A percentile compares a stretch with the other conserved stretches of the same genome.
Conservation (phyloP, 306 rosid species). For the Prunus padus region DNA sequence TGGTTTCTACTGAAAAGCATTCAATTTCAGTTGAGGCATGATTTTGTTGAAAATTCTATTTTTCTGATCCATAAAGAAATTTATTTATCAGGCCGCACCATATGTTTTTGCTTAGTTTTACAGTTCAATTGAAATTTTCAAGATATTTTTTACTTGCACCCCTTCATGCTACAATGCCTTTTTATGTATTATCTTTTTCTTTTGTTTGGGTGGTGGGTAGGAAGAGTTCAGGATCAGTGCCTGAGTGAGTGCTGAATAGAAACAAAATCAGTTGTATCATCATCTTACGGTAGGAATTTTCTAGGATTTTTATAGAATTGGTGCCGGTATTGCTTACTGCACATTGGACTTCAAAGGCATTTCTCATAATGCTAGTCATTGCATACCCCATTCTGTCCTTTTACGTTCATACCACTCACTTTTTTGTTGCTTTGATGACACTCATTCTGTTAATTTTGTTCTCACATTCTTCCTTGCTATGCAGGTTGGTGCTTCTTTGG, state of each 20-base stretch:
- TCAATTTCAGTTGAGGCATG: conserved; percentile 68
- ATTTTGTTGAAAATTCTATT: neutral
- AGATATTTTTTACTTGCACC: conserved; percentile 15
- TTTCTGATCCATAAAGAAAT: neutral
- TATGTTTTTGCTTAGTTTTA: neutral
- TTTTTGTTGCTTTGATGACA: conserved; percentile 1
- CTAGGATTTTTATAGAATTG: neutral
- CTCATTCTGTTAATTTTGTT: conserved; percentile 12
- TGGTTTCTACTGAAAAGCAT: conserved; percentile 44
- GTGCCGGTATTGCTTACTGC: neutral
- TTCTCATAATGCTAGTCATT: neutral
- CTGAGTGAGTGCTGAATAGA: neutral
- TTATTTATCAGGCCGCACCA: neutral
- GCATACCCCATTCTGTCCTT: neutral
- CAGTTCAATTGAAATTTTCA: neutral
- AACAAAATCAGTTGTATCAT: neutral
- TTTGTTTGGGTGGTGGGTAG: neutral
- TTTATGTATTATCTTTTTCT: neutral
- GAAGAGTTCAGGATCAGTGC: neutral
- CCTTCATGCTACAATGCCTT: neutral
- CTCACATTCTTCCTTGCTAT: conserved; percentile 31
- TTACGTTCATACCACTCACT: neutral
- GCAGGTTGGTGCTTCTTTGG: conserved; percentile 86
- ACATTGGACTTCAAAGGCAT: neutral
- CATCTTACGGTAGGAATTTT: neutral